phyloP scores from a whole-genome alignment of 371 early-diverging fungal species.

The Saksenaea vasiformis region DNA sequence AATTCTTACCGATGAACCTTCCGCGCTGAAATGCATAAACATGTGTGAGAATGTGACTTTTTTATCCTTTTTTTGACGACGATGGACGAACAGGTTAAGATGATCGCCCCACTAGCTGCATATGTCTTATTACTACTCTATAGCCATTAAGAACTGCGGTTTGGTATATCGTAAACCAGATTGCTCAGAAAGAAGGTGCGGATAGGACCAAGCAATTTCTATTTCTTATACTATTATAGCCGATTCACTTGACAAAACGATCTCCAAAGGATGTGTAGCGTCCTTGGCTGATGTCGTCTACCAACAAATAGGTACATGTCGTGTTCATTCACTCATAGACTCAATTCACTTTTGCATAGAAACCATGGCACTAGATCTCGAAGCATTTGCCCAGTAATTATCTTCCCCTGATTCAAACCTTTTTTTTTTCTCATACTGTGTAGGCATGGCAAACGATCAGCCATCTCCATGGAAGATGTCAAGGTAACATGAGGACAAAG shows the following conservation, averaged over 20 bases:
- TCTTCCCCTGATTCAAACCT: background rate
- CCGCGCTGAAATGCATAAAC: too few species aligned
- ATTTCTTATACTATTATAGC: too few species aligned
- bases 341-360: constrained; percentile 9
- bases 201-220: too few species aligned
- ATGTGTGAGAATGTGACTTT: too few species aligned
- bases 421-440: background rate
- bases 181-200: constrained; percentile 24
- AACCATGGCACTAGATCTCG: constrained; percentile 20
- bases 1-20: too few species aligned
- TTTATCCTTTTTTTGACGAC: background rate
- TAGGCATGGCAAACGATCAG: constrained; percentile 25
- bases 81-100: background rate
- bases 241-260: constrained; percentile 10
- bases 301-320: constrained; percentile 16
- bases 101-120: background rate
- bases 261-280: constrained; percentile 15
- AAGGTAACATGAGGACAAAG: constrained; percentile 12
- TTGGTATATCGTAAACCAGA: constrained; percentile 24
- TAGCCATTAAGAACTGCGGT: constrained; percentile 13
- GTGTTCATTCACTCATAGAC: background rate
- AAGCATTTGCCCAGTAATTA: constrained; percentile 22
- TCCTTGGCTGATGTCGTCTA: constrained; percentile 26
- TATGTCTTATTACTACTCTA: background rate
- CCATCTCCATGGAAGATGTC: constrained; percentile 30